Evolutionary conservation across 208 protist species (phyloP).

Genomic region (Vickermania ingenoplastis): DNA sequence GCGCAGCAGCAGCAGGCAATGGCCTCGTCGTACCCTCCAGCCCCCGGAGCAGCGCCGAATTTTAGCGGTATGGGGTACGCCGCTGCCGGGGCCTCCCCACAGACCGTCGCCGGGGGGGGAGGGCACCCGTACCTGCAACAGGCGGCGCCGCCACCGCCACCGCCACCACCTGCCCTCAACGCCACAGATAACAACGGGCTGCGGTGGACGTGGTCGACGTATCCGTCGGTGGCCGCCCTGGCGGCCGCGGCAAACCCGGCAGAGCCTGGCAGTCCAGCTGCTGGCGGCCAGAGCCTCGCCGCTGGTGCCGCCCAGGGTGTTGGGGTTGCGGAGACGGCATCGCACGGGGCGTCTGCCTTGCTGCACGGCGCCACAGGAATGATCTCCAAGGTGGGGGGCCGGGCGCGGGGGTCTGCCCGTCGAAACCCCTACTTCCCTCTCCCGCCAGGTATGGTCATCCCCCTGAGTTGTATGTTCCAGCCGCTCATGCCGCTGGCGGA

Average conservation of each 20-base stretch:
- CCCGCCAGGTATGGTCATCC: constrained; percentile 76
- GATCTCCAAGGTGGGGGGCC: not conserved
- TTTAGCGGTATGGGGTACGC: no score
- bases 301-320: not conserved
- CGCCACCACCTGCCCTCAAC: constrained; percentile 25
- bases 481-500: constrained; percentile 57
- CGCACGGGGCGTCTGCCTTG: not conserved
- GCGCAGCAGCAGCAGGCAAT: constrained; percentile 4
- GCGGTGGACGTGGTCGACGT: constrained; percentile 84
- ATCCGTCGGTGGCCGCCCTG: constrained; percentile 45
- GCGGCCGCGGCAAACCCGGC: constrained; percentile 10
- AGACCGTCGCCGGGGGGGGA: no score
- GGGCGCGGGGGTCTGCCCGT: not conserved
- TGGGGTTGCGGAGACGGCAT: not conserved
- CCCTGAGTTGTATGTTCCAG: constrained; percentile 85
- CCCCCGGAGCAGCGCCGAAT: no score
- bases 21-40: constrained; percentile 2
- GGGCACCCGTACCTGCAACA: no score
- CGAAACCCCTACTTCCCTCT: not conserved
- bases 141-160: constrained; percentile 12
- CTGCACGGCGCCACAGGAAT: not conserved
- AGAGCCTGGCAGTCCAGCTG: not conserved
- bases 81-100: no score
- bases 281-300: no score
- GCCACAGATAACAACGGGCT: constrained; percentile 57